phyloP scores from a whole-genome alignment of 2,329 filamentous ascomycete species.

The Hymenoscyphus fraxineus region DNA sequence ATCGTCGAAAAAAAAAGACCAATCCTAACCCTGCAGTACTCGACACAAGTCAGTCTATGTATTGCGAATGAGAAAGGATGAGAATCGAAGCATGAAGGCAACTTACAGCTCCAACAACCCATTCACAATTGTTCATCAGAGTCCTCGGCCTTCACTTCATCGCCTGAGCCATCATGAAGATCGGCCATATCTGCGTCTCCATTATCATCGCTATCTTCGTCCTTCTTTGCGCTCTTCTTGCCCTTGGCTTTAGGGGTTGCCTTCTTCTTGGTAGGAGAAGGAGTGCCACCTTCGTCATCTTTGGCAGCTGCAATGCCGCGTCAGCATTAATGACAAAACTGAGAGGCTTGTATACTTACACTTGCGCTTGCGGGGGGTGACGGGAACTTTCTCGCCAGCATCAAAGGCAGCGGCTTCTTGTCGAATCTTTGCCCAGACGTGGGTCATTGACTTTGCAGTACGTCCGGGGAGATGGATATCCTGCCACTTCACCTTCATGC shows the following conservation, averaged over 20 bases:
- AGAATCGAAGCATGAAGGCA: not conserved
- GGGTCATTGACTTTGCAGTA: constrained; percentile 7
- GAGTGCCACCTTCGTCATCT: not conserved
- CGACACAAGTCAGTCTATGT: not conserved
- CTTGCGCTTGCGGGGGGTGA: constrained; percentile 11
- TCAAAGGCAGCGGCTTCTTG: constrained; percentile 1
- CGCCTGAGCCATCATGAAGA: not conserved
- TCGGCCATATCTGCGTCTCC: not conserved
- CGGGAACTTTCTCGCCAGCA: not conserved
- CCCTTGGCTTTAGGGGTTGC: not conserved
- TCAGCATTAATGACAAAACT: not conserved
- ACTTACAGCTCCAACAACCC: not conserved
- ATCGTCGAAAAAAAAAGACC: not conserved
- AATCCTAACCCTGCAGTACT: not conserved
- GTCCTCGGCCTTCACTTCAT: not conserved
- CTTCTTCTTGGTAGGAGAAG: constrained; percentile 4
- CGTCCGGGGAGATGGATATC: constrained; percentile 7
- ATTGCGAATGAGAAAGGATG: not conserved
- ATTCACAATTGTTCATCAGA: not conserved
- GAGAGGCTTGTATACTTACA: not conserved
- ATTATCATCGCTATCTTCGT: not conserved
- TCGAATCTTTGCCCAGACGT: constrained; percentile 9
- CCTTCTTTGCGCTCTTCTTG: not conserved
- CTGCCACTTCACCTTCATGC: constrained; percentile 1
- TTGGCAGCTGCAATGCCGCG: not conserved